Evolutionary conservation across 1,284 basidiomycete species (phyloP).

Genomic region (Cryptococcus neoformans): DNA sequence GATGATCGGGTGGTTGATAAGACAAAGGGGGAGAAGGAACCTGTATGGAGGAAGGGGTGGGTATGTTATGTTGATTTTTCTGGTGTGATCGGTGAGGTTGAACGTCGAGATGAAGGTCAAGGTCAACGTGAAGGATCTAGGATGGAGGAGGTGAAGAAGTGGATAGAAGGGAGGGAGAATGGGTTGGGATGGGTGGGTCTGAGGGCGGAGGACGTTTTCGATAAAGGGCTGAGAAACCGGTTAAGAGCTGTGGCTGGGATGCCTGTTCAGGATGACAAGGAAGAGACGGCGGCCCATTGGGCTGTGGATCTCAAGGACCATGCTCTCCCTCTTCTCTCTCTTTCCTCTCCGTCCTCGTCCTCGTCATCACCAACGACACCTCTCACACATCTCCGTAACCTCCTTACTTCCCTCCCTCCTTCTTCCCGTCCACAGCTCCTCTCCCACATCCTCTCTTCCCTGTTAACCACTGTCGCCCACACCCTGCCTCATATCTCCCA

Average conservation of each 20-base stretch:
- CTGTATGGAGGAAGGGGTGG: conserved; percentile 37
- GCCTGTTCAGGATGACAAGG: not conserved
- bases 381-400: conserved; percentile 55
- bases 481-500: conserved; percentile 62
- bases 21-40: conserved; percentile 31
- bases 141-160: conserved; percentile 16
- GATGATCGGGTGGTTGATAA: conserved; percentile 20
- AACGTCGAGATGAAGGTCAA: not conserved
- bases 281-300: not conserved
- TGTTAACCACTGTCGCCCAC: conserved; percentile 65
- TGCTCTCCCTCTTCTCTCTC: conserved; percentile 18
- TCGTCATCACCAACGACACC: conserved; percentile 47
- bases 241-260: not conserved
- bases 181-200: conserved; percentile 29
- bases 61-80: conserved; percentile 47
- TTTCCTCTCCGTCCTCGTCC: conserved; percentile 27
- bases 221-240: conserved; percentile 5
- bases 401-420: conserved; percentile 69
- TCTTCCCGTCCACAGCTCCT: conserved; percentile 67
- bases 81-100: conserved; percentile 14
- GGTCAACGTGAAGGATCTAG: conserved; percentile 3
- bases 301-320: conserved; percentile 23
- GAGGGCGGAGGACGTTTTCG: conserved; percentile 40
- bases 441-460: conserved; percentile 62
- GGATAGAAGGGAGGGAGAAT: conserved; percentile 14